Evolutionary conservation across 1,284 basidiomycete genomes (phyloP).

Genomic region (Papiliotrema laurentii): DNA sequence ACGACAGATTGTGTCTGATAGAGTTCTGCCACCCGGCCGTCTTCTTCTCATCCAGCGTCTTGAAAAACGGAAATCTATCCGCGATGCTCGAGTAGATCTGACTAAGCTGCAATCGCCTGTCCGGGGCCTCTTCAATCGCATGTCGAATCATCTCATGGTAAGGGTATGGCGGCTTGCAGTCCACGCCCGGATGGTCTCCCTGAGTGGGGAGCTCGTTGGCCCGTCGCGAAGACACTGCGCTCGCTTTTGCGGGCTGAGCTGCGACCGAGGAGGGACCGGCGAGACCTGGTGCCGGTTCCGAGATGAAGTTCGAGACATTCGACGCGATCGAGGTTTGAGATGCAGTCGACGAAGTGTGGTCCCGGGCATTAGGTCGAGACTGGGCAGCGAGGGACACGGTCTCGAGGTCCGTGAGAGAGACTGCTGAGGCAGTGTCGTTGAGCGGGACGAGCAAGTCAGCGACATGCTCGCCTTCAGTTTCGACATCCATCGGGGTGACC

Average conservation of each 20-base stretch:
- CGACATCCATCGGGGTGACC: conserved; percentile 11
- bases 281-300: background rate
- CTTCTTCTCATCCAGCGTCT: conserved; percentile 46
- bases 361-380: conserved; percentile 1
- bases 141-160: conserved; percentile 48
- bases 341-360: conserved; percentile 23
- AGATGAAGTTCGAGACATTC: conserved; percentile 7
- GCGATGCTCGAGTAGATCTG: conserved; percentile 46
- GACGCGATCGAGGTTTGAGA: conserved; percentile 27
- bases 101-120: conserved; percentile 41
- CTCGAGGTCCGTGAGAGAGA: conserved; percentile 10
- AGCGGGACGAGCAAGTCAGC: conserved; percentile 17
- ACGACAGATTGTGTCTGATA: conserved; percentile 46
- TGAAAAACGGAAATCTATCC: conserved; percentile 48
- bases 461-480: conserved; percentile 16
- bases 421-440: conserved; percentile 13
- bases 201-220: conserved; percentile 40
- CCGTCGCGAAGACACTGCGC: conserved; percentile 21
- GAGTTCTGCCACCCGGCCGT: conserved; percentile 47
- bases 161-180: conserved; percentile 47
- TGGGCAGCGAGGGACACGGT: conserved; percentile 10
- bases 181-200: conserved; percentile 36
- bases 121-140: conserved; percentile 45
- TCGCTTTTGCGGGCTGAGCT: background rate
- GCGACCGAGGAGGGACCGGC: background rate